These are phyloP conservation scores for Candida parachauliodes DNA, from an alignment of 805 yeast species.

Conservation along the genomic window DNA sequence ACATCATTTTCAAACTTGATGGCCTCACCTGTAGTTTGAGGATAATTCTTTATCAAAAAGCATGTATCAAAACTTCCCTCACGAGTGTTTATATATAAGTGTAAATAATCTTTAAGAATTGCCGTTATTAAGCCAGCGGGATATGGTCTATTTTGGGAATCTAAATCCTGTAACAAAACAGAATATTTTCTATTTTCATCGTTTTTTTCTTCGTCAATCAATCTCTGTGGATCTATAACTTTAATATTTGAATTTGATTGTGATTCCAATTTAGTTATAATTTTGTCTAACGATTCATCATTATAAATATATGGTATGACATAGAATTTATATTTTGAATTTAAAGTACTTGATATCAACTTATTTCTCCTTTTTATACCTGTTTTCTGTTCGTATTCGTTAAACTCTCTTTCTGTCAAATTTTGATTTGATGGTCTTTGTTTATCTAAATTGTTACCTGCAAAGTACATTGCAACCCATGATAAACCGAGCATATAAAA, in stretches of 20 bases:
- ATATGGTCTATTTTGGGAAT: constrained; percentile 20
- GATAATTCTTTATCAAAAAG: constrained; percentile 55
- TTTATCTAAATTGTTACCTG: constrained; percentile 26
- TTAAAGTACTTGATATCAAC: constrained; percentile 33
- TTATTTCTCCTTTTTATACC: constrained; percentile 51
- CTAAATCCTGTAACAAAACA: constrained; percentile 47
- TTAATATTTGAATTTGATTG: constrained; percentile 22
- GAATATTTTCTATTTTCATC: constrained; percentile 46
- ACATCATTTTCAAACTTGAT: constrained; percentile 71
- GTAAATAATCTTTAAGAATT: constrained; percentile 39
- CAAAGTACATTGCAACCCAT: constrained; percentile 27
- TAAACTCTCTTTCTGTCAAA: constrained; percentile 45
- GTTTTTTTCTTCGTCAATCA: constrained; percentile 44
- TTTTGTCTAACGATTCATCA: constrained; percentile 15
- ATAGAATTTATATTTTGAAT: constrained; percentile 40
- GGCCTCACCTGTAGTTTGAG: constrained; percentile 61
- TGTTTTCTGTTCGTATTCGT: constrained; percentile 43
- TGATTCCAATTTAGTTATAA: constrained; percentile 16
- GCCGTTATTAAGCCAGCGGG: constrained; percentile 52
- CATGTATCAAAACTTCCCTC: constrained; percentile 39
- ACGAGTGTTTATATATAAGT: constrained; percentile 31
- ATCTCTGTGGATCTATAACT: constrained; percentile 48
- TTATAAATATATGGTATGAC: constrained; percentile 32
- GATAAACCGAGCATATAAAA: constrained; percentile 33
- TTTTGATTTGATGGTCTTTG: constrained; percentile 36